phyloP scores from a whole-genome alignment of 495 filamentous ascomycete species.

The Delitschia confertaspora region DNA sequence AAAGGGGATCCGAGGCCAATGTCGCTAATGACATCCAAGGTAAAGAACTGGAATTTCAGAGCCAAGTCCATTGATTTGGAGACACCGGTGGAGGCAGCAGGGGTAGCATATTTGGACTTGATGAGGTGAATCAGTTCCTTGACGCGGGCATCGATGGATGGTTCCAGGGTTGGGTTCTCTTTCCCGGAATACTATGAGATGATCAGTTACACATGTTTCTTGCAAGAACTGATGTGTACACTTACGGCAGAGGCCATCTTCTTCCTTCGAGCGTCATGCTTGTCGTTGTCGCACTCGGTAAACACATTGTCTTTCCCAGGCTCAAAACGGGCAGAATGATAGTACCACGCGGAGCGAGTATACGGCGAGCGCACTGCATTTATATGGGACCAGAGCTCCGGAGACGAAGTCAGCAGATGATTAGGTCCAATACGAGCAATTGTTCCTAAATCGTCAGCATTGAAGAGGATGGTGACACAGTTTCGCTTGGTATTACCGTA shows the following conservation, averaged over 20 bases:
- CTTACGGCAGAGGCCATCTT: conserved; percentile 27
- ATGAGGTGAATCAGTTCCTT: conserved; percentile 26
- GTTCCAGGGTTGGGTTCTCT: conserved; percentile 27
- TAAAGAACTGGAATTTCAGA: conserved; percentile 37
- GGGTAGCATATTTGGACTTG: conserved; percentile 30
- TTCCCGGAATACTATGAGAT: conserved; percentile 26
- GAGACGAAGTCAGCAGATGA: conserved; percentile 29
- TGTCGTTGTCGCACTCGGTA: conserved; percentile 25
- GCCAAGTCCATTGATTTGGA: conserved; percentile 38
- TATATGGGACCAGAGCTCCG: conserved; percentile 28
- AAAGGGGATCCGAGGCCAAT: conserved; percentile 40
- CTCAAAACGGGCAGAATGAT: conserved; percentile 25
- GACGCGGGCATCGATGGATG: conserved; percentile 26
- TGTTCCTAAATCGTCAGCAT: conserved; percentile 19
- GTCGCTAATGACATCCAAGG: conserved; percentile 40
- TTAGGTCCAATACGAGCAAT: conserved; percentile 31
- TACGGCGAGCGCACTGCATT: conserved; percentile 27
- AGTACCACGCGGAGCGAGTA: conserved; percentile 29
- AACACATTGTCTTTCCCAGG: conserved; percentile 29
- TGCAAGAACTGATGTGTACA: background rate
- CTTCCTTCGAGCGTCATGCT: conserved; percentile 26
- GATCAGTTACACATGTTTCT: background rate
- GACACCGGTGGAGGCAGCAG: conserved; percentile 6
- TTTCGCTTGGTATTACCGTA: conserved; percentile 24
- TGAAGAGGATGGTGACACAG: background rate